Conservation (phyloP, 1,284 basidiomycete species). For the Trametes hirsuta region DNA sequence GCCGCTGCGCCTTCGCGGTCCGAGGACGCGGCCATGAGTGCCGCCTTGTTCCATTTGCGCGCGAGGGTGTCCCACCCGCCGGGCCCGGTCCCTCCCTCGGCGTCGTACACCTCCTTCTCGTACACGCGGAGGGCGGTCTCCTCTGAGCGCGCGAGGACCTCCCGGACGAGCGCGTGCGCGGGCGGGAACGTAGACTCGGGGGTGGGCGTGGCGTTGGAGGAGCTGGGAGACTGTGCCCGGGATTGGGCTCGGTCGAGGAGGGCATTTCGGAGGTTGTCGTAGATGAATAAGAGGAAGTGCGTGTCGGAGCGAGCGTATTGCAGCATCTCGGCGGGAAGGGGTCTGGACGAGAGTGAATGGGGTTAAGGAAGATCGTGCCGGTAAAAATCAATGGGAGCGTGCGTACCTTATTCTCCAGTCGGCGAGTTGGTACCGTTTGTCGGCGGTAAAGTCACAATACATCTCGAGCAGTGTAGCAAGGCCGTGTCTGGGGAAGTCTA, state of each 20-base stretch:
- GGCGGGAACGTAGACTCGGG: slow-evolving; percentile 27
- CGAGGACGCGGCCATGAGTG: slow-evolving; percentile 41
- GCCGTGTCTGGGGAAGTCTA: slow-evolving; percentile 82
- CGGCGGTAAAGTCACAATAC: slow-evolving; percentile 91
- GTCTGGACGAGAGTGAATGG: slow-evolving; percentile 45
- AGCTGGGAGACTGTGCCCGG: slow-evolving; percentile 38
- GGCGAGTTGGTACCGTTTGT: slow-evolving; percentile 95
- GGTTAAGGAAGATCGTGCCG: slow-evolving; percentile 3
- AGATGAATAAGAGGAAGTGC: slow-evolving; percentile 92
- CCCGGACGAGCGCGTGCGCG: slow-evolving; percentile 45
- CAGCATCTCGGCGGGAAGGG: slow-evolving; percentile 88
- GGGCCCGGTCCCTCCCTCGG: slow-evolving; percentile 61
- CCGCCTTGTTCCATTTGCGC: slow-evolving; percentile 77
- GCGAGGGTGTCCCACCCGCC: slow-evolving; percentile 79
- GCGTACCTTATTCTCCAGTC: slow-evolving; percentile 92
- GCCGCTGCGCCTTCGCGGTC: slow-evolving; percentile 17
- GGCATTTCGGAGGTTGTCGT: slow-evolving; percentile 89
- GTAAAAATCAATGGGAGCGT: not conserved
- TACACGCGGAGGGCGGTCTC: slow-evolving; percentile 76
- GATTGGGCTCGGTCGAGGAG: slow-evolving; percentile 69
- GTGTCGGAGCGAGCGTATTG: slow-evolving; percentile 95
- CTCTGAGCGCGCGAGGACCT: slow-evolving; percentile 70
- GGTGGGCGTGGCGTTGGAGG: slow-evolving; percentile 33
- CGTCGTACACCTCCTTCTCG: slow-evolving; percentile 71
- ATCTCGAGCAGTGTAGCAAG: slow-evolving; percentile 86